These are phyloP conservation scores for Suillus luteus DNA, from an alignment of 768 basidiomycete genomes.

Conservation along the genomic window DNA sequence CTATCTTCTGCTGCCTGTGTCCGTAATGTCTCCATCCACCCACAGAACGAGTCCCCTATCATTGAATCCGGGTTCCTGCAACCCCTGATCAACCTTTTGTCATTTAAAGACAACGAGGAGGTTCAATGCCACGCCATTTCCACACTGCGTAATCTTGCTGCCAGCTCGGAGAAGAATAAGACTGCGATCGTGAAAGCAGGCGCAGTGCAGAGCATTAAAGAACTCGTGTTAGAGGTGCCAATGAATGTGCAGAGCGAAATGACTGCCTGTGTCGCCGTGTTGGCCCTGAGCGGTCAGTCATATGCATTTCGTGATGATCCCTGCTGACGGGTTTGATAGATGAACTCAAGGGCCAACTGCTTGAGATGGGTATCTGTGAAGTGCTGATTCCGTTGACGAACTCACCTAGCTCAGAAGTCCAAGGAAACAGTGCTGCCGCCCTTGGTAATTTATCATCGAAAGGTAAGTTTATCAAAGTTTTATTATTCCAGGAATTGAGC, in stretches of 20 bases:
- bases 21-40: constrained; percentile 98
- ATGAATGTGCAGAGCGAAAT: constrained; percentile 99
- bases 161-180: constrained; percentile 98
- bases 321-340: constrained; percentile 49
- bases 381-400: constrained; percentile 96
- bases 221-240: constrained; percentile 91
- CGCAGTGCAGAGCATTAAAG: constrained; percentile 95
- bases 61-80: constrained; percentile 98
- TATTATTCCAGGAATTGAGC: neutral
- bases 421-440: constrained; percentile 97
- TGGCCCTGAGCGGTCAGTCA: constrained; percentile 87
- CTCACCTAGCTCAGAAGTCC: constrained; percentile 95
- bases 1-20: constrained; percentile 98
- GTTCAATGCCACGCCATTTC: constrained; percentile 99
- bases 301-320: neutral
- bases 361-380: constrained; percentile 99
- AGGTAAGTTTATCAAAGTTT: constrained; percentile 47
- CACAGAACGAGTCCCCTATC: constrained; percentile 97
- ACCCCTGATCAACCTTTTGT: constrained; percentile 92
- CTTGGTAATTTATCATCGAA: constrained; percentile 97
- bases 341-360: constrained; percentile 92
- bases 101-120: constrained; percentile 99
- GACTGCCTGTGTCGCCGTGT: constrained; percentile 97
- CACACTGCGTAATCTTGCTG: constrained; percentile 93
- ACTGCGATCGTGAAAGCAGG: constrained; percentile 97